phyloP scores from a whole-genome alignment of 495 filamentous ascomycete genomes.

The Lepraria neglecta region DNA sequence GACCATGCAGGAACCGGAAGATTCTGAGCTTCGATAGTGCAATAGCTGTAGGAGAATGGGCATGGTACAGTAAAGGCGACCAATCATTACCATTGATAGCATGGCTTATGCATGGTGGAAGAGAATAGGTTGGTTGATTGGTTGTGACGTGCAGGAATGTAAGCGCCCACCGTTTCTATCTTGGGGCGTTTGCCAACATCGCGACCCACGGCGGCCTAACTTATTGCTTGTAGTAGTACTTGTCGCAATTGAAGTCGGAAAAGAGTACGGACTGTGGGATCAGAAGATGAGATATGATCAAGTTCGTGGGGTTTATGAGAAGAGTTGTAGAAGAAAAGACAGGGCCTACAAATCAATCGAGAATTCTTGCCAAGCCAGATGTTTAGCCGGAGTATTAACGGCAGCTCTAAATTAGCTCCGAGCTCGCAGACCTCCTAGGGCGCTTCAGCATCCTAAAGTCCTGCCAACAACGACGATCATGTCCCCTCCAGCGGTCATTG shows the following conservation, averaged over 20 bases:
- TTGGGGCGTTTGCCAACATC: slow-evolving; percentile 1
- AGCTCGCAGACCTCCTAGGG: too few relatives aligned
- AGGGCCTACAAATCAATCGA: neutral
- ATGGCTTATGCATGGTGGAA: slow-evolving; percentile 8
- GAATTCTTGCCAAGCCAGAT: neutral
- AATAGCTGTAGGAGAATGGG: neutral
- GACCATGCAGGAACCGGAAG: slow-evolving; percentile 7
- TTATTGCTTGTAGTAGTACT: too few relatives aligned
- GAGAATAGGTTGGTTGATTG: slow-evolving; percentile 16
- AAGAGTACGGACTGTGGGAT: too few relatives aligned
- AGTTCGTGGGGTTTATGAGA: neutral
- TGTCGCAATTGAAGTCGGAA: too few relatives aligned
- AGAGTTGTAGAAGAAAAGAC: neutral
- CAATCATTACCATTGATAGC: slow-evolving; percentile 2
- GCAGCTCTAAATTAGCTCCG: neutral
- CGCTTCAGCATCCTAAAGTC: neutral
- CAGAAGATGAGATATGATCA: too few relatives aligned
- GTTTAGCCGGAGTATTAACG: neutral
- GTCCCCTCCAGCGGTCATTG: slow-evolving; percentile 87
- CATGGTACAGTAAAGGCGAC: slow-evolving; percentile 1
- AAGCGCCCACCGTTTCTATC: slow-evolving; percentile 25
- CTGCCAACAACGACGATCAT: slow-evolving; percentile 41
- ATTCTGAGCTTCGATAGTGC: slow-evolving; percentile 2
- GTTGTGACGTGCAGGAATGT: slow-evolving; percentile 11
- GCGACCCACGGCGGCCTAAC: neutral